phyloP scores from a whole-genome alignment of 192 early-diverging fungal species.

The Coemansia erecta region DNA sequence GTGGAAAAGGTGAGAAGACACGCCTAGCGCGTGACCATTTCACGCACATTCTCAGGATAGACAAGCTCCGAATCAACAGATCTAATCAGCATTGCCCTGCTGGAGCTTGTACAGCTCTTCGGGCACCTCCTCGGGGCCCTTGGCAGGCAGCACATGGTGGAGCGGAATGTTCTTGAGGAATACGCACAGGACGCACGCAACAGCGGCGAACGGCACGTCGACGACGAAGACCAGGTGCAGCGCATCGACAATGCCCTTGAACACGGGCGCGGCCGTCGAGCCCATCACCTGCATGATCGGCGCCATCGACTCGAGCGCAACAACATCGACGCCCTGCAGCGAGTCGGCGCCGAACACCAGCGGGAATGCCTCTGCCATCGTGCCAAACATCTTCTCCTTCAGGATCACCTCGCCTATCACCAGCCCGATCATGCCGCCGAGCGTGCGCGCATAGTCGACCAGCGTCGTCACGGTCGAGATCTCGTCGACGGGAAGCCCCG shows the following conservation, averaged over 20 bases:
- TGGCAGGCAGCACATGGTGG: conserved; percentile 28
- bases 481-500: conserved; percentile 34
- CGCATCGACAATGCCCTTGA: conserved; percentile 35
- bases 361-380: conserved; percentile 20
- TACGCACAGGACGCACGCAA: conserved; percentile 43
- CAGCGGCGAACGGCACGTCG: conserved; percentile 44
- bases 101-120: conserved; percentile 26
- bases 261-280: conserved; percentile 14
- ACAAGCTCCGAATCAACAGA: neutral
- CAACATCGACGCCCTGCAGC: conserved; percentile 36
- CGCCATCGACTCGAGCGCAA: conserved; percentile 29
- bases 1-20: neutral
- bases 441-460: conserved; percentile 47
- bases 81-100: neutral
- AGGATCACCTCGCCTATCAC: conserved; percentile 46
- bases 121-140: conserved; percentile 24
- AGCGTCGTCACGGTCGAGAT: conserved; percentile 51
- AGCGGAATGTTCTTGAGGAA: conserved; percentile 39
- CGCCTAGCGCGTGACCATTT: neutral
- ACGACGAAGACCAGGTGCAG: conserved; percentile 46
- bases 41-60: no score
- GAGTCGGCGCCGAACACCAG: conserved; percentile 5
- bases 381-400: conserved; percentile 46
- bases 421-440: conserved; percentile 54
- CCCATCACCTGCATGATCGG: conserved; percentile 36